Evolutionary conservation across 2,329 filamentous ascomycete species (phyloP).

Genomic region (Aureobasidium subglaciale): DNA sequence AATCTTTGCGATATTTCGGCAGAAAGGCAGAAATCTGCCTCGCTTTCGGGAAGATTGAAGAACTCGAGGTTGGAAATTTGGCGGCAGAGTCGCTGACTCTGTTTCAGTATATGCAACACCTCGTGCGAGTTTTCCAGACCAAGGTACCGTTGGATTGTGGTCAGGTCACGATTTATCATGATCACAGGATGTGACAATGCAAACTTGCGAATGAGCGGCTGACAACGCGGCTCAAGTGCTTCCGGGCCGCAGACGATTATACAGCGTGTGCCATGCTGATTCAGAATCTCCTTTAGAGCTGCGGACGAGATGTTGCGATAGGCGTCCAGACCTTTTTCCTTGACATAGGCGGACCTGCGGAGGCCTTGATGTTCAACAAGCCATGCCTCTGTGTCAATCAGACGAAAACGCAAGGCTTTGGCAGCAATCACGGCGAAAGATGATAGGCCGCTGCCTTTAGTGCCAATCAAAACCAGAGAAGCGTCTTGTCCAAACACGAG

Average conservation of each 20-base stretch:
- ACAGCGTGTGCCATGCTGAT: slow-evolving; percentile 51
- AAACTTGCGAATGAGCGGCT: slow-evolving; percentile 55
- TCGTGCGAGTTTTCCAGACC: slow-evolving; percentile 46
- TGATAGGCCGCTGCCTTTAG: slow-evolving; percentile 68
- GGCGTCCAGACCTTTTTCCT: slow-evolving; percentile 52
- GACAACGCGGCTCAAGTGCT: slow-evolving; percentile 59
- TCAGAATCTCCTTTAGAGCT: slow-evolving; percentile 54
- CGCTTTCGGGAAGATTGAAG: slow-evolving; percentile 60
- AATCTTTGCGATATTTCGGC: neutral
- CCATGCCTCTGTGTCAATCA: slow-evolving; percentile 61
- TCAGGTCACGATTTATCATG: slow-evolving; percentile 58
- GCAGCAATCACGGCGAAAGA: slow-evolving; percentile 70
- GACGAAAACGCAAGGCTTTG: slow-evolving; percentile 58
- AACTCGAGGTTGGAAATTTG: slow-evolving; percentile 68
- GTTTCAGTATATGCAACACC: slow-evolving; percentile 51
- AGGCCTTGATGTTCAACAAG: slow-evolving; percentile 60
- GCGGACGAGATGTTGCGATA: slow-evolving; percentile 59
- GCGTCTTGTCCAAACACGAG: slow-evolving; percentile 50
- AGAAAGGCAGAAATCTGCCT: neutral
- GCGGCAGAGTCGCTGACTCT: slow-evolving; percentile 53
- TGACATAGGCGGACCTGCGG: slow-evolving; percentile 57
- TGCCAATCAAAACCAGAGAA: slow-evolving; percentile 63
- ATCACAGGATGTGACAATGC: slow-evolving; percentile 61
- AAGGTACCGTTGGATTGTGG: slow-evolving; percentile 58
- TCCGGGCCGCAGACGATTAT: slow-evolving; percentile 66